These are phyloP conservation scores for Alternaria angustiovoidea DNA, from an alignment of 2,329 filamentous ascomycete genomes.

Conservation along the genomic window DNA sequence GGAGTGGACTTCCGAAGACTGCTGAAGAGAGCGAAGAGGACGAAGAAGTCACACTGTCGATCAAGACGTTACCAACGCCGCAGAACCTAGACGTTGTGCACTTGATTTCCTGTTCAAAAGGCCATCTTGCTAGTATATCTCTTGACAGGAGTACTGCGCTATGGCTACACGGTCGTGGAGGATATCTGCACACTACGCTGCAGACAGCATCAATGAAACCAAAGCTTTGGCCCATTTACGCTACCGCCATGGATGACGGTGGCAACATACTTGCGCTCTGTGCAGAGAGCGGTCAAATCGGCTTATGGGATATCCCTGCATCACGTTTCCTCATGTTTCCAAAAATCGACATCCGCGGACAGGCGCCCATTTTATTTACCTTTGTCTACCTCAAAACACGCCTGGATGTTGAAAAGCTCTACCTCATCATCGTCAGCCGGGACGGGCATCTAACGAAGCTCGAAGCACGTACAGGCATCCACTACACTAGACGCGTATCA, in stretches of 20 bases:
- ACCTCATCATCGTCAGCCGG: conserved; percentile 68
- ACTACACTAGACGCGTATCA: conserved; percentile 40
- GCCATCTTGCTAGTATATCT: conserved; percentile 73
- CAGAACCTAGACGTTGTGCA: conserved; percentile 75
- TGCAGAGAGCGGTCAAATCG: conserved; percentile 64
- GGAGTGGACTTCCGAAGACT: conserved; percentile 63
- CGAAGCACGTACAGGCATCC: conserved; percentile 55
- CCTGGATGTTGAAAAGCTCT: conserved; percentile 39
- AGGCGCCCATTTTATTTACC: conserved; percentile 71
- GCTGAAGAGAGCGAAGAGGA: conserved; percentile 58
- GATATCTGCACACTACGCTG: conserved; percentile 41
- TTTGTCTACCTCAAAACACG: conserved; percentile 44
- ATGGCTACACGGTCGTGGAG: conserved; percentile 57
- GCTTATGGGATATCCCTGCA: conserved; percentile 69
- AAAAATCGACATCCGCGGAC: conserved; percentile 63
- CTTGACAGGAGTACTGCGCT: conserved; percentile 74
- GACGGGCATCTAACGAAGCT: conserved; percentile 71
- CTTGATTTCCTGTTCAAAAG: conserved; percentile 68
- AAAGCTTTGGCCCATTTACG: conserved; percentile 59
- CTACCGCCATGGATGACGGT: conserved; percentile 69
- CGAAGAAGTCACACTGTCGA: conserved; percentile 61
- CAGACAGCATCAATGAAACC: conserved; percentile 46
- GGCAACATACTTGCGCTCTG: conserved; percentile 73
- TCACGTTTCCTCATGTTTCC: conserved; percentile 64
- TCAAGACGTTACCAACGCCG: conserved; percentile 68